Evolutionary conservation across 495 filamentous ascomycete genomes (phyloP).

Genomic region (Lasiosphaeria miniovina): DNA sequence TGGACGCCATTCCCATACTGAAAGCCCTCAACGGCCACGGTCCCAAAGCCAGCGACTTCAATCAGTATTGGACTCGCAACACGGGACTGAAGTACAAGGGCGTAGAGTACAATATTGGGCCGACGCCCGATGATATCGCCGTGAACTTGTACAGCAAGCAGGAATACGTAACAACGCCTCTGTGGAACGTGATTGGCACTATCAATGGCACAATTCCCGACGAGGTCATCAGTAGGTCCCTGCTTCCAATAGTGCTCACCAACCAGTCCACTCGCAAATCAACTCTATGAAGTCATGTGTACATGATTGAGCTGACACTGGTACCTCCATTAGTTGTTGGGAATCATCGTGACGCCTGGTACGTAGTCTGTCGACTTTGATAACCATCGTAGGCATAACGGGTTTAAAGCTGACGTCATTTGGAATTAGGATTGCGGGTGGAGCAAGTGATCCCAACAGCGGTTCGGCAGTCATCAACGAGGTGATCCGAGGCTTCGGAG

Average conservation of each 20-base stretch:
- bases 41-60: conserved; percentile 72
- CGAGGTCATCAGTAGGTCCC: conserved; percentile 57
- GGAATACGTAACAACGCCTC: conserved; percentile 81
- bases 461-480: conserved; percentile 90
- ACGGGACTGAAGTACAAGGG: conserved; percentile 76
- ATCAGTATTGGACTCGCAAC: conserved; percentile 63
- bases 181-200: conserved; percentile 94
- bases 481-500: conserved; percentile 75
- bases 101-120: conserved; percentile 88
- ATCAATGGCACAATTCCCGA: conserved; percentile 83
- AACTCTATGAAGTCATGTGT: too few species aligned
- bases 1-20: conserved; percentile 79
- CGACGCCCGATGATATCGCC: conserved; percentile 69
- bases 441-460: conserved; percentile 82
- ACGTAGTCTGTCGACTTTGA: not conserved
- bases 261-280: not conserved
- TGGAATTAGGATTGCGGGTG: conserved; percentile 63
- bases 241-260: too few species aligned
- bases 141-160: conserved; percentile 85
- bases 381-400: too few species aligned
- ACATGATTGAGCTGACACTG: not conserved
- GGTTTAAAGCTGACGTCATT: not conserved
- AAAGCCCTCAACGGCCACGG: conserved; percentile 88
- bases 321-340: conserved; percentile 58
- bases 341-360: conserved; percentile 89